Base-by-base conservation (phyloP, 2,329 filamentous ascomycete species). In the Cladosporium sp. region DNA sequence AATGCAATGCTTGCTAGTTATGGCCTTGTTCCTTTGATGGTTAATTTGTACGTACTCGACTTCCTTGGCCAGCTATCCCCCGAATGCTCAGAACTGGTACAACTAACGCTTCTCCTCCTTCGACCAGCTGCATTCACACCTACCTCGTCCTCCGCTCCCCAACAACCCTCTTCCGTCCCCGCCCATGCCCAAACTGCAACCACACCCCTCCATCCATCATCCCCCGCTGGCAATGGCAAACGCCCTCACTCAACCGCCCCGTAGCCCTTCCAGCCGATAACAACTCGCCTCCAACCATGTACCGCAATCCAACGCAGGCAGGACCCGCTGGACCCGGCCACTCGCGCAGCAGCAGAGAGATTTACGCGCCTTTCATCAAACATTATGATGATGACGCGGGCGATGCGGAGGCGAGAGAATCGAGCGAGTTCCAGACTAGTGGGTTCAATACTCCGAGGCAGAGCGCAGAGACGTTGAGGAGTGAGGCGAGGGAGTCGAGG, bases 151-250 rank as follows among this genome's bases (percentile, higher is more conserved):
- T 62, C 55, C 60, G 60, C 51, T 59, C 58, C 19, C 51, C 62
- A 51, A 39, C 40, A 36, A 19, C 37, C 45, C 30, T 39, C 40
- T 42, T 51, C 55, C 22, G 20, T 1, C 47, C 37, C 14, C 25
- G 17, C 2, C 37, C 43, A 30, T 66, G 65, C 40, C 65, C 62
- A 19, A 60, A 65, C 40, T 66, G 65, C 60, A 55, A 61, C 52
- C 47, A 51, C 45, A 37, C 17, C 19, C 38, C 45, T 1, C 49
- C 49, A 6, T 52, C 40, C 49, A 22, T 37, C 19, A 14, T 52
- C 34, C 38, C 56, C 14, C 47, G 39, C 56, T 52, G 47, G 47
- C 39, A 45, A 28, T 34, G 30, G 30, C 30, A 34, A 34, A 34
- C 25, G 25, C 25, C 25, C 25, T 25, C 25, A 9, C 3, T 34